Percentiles rank a stretch among this genome's conserved stretches.
phyloP scores from a whole-genome alignment of 495 filamentous ascomycete species.

The Trichoderma orchidacearum region DNA sequence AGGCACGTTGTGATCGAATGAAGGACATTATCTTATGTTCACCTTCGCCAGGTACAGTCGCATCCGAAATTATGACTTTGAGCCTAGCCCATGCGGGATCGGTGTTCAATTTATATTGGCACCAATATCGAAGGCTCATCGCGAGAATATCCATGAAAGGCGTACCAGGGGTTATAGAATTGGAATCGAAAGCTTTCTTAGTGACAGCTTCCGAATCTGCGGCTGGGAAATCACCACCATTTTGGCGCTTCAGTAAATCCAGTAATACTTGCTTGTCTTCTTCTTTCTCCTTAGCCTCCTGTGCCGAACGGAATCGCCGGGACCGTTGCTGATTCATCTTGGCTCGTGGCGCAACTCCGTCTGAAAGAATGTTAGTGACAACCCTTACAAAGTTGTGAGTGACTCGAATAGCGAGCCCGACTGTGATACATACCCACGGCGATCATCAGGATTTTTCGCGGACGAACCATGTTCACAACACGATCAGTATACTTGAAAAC shows the following conservation, averaged over 20 bases:
- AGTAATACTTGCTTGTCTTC: conserved; percentile 77
- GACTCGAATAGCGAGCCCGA: not conserved
- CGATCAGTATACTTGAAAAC: conserved; percentile 96
- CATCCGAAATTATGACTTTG: conserved; percentile 97
- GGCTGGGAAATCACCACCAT: conserved; percentile 45
- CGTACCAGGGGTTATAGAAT: conserved; percentile 94
- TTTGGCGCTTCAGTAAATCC: conserved; percentile 64
- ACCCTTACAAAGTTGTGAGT: too few relatives aligned
- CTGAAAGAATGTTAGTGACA: too few relatives aligned
- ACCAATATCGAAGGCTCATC: conserved; percentile 86
- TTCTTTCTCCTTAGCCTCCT: conserved; percentile 89
- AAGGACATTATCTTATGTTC: conserved; percentile 99
- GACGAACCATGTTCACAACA: conserved; percentile 95
- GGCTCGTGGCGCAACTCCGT: conserved; percentile 85
- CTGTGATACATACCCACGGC: conserved; percentile 64
- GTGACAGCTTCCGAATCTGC: conserved; percentile 47
- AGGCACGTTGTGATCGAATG: conserved; percentile 80
- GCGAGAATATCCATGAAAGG: conserved; percentile 98
- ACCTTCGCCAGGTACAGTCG: conserved; percentile 92
- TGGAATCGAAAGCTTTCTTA: conserved; percentile 95
- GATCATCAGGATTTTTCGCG: conserved; percentile 91
- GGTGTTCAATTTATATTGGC: conserved; percentile 89
- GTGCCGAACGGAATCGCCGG: conserved; percentile 79
- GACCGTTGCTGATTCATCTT: conserved; percentile 98
- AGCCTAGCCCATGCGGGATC: conserved; percentile 95